A percentile compares a stretch with the other conserved stretches of the same genome.
These are phyloP conservation scores for Cryptococcus sp. DNA, from an alignment of 1,284 basidiomycete genomes.

Conservation along the genomic window DNA sequence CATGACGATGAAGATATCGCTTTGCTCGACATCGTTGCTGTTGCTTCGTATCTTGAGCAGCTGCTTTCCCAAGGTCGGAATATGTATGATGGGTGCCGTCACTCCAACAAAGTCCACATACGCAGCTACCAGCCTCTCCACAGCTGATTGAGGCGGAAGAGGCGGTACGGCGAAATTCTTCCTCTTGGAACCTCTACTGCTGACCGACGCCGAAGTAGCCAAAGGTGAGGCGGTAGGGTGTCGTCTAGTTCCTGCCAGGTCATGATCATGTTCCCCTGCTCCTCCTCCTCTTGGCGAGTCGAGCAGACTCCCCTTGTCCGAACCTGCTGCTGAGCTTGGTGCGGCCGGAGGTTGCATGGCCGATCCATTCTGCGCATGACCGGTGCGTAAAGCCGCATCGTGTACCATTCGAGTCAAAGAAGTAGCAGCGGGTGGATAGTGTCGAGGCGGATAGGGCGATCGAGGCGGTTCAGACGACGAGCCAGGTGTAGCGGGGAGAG, in stretches of 20 bases:
- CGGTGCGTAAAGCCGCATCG: conserved; percentile 42
- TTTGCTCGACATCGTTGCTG: conserved; percentile 36
- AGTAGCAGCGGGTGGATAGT: conserved; percentile 22
- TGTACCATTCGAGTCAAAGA: conserved; percentile 44
- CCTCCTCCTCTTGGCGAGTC: conserved; percentile 14
- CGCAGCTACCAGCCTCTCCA: conserved; percentile 47
- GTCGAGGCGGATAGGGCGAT: conserved; percentile 13
- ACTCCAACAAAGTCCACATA: conserved; percentile 49
- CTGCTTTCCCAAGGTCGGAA: conserved; percentile 46
- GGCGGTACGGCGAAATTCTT: conserved; percentile 40
- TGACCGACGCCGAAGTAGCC: conserved; percentile 7
- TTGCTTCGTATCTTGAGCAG: conserved; percentile 39
- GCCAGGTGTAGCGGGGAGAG: conserved; percentile 17
- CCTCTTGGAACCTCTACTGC: conserved; percentile 16
- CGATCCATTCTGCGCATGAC: conserved; percentile 32
- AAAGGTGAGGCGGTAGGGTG: conserved; percentile 13
- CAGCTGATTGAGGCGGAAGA: conserved; percentile 45
- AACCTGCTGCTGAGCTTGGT: conserved; percentile 12
- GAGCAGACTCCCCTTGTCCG: conserved; percentile 9
- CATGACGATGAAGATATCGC: conserved; percentile 48
- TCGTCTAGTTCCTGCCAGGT: background rate
- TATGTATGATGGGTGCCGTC: conserved; percentile 47
- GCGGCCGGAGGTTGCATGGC: background rate
- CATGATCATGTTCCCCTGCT: conserved; percentile 6
- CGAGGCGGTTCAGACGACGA: conserved; percentile 11